Evolutionary conservation across 169 alveolate genomes (phyloP), one percentile per base, ranked within the genome.

Genomic region (Eimeria necatrix): DNA sequence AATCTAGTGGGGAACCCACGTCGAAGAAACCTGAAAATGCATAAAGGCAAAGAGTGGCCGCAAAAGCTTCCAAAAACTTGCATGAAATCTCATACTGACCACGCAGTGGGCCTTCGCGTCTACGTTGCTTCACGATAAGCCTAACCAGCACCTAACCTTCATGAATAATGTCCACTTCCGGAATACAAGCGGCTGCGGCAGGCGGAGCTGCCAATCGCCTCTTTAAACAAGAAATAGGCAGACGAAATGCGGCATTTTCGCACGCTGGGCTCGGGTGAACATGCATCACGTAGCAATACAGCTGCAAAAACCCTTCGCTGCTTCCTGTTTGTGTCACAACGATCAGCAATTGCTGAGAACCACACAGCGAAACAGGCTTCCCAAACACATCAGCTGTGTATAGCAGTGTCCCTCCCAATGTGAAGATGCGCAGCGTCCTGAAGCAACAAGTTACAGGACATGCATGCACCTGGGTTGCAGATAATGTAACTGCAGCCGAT

Each of bases 341-440:
- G 24, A 83, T 18, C 76, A 83, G 32, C 49, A 83, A 26, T 32
- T 83, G 91, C 91, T 83, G 91, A 12, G 91, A 83, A 26, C 70
- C 91, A 52, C 91, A 83, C 3, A 83, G 78, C 32, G 91, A 83
- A 18, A 83, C 91, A 1, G 91, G 91, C 60, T 74, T 20, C 26
- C 91, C 91, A 83, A 83, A 83, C 26, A 83, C 91, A 53, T 83
- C 91, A 6, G 91, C 74, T 52, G 91, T 83, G 76, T 83, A 83
- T 24, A 83, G 64, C 91, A 83, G 76, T 3, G 46, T 48, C 91
- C 91, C 91, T 64, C 91, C 91, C 20, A 53, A 26, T 5, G 91
- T 83, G 49, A 83, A 83, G 16, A 83, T 83, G 41, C 91, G 76
- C 76, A 83, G 76, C 20, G 76, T 83, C 91, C 91, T 83, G 76